Evolutionary conservation across 768 basidiomycete species (phyloP).

Genomic region (Lyophyllum atratum): DNA sequence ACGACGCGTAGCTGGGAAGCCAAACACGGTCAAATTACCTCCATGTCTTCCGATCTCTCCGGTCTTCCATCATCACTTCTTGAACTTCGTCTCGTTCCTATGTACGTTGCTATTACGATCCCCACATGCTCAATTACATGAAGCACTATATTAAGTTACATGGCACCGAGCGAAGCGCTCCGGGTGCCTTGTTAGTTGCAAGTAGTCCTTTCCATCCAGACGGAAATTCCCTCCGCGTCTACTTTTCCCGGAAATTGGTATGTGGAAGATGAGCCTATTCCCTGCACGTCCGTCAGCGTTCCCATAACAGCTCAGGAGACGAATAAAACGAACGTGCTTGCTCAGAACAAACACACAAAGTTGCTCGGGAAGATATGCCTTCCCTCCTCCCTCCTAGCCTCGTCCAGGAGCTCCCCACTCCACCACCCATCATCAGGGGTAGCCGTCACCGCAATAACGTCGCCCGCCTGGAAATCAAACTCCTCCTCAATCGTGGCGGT

Average conservation of each 20-base stretch:
- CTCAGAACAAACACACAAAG: slow-evolving; percentile 76
- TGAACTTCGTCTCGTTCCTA: neutral
- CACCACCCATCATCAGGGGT: slow-evolving; percentile 99
- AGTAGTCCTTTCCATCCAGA: neutral
- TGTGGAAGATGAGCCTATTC: neutral
- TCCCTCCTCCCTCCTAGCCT: slow-evolving; percentile 66
- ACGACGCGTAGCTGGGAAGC: slow-evolving; percentile 15
- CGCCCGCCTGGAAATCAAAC: slow-evolving; percentile 95
- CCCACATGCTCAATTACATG: slow-evolving; percentile 3
- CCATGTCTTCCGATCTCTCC: neutral
- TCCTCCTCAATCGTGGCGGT: slow-evolving; percentile 84
- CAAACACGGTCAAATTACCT: slow-evolving; percentile 19
- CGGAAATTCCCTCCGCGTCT: neutral
- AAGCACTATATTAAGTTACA: slow-evolving; percentile 7
- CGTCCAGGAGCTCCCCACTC: slow-evolving; percentile 85
- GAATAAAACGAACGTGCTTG: neutral
- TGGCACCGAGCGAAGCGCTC: neutral
- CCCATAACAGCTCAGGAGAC: neutral
- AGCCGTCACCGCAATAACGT: slow-evolving; percentile 93
- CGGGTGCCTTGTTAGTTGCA: neutral
- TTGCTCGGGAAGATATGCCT: slow-evolving; percentile 87
- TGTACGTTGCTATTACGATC: neutral
- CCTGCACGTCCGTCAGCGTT: neutral
- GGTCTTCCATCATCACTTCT: neutral
- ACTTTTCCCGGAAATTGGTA: neutral